These are phyloP conservation scores for Globisporangium camurandrum DNA, from an alignment of 352 stramenopile genomes.

Conservation along the genomic window DNA sequence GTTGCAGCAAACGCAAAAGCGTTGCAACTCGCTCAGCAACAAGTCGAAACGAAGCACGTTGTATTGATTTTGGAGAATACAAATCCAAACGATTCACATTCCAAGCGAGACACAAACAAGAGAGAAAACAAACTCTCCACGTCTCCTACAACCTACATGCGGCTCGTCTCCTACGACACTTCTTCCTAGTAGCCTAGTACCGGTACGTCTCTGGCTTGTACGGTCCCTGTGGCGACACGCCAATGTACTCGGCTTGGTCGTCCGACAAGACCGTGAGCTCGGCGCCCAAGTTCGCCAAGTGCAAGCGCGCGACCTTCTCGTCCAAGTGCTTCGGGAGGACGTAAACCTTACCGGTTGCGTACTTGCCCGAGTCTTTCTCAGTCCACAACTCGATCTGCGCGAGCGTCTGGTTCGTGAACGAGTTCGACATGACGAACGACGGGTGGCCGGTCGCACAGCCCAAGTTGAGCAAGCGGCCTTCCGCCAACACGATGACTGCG, in stretches of 20 bases:
- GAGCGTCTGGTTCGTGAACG: constrained; percentile 99
- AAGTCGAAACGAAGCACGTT: too few species aligned
- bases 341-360: constrained; percentile 95
- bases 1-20: too few species aligned
- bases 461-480: constrained; percentile 97
- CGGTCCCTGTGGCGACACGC: constrained; percentile 88
- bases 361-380: constrained; percentile 94
- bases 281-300: constrained; percentile 93
- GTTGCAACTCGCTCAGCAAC: too few species aligned
- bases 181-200: too few species aligned
- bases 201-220: constrained; percentile 98
- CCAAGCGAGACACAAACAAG: too few species aligned
- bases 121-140: too few species aligned
- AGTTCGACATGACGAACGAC: constrained; percentile 99
- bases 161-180: too few species aligned
- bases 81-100: too few species aligned
- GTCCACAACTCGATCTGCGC: constrained; percentile 98
- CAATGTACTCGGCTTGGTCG: constrained; percentile 98
- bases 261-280: constrained; percentile 93
- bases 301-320: constrained; percentile 97
- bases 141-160: too few species aligned
- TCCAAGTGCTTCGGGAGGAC: constrained; percentile 97
- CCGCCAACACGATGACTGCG: constrained; percentile 95
- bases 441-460: constrained; percentile 98
- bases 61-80: too few species aligned